Evolutionary conservation across 2,329 filamentous ascomycete species (phyloP), one percentile per base, ranked within the genome.

Genomic region (Didymella pinodella): DNA sequence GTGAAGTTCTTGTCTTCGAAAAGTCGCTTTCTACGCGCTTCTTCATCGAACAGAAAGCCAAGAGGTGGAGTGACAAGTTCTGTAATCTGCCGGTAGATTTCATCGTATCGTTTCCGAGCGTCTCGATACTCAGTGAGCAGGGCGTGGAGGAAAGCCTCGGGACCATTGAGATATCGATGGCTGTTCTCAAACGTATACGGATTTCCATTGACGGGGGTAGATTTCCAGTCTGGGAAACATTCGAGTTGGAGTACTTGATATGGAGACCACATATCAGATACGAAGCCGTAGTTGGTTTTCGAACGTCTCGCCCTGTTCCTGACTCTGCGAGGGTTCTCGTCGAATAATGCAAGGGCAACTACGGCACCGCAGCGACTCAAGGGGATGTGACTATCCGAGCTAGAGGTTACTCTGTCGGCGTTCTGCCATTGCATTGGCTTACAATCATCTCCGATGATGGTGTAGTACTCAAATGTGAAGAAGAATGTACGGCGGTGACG

Each of bases 391-490:
- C 65, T 84, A 73, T 56, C 77, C 69, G 16, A 76, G 62, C 20
- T 76, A 67, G 52, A 75, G 71, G 66, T 80, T 71, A 32, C 73
- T 43, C 78, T 80, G 63, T 88, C 85, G 36, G 83, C 82, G 20
- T 79, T 76, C 67, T 89, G 87, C 86, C 86, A 89, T 6, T 83
- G 78, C 66, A 86, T 84, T 0, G 87, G 86, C 31, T 80, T 78
- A 40, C 86, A 81, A 4, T 81, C 82, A 4, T 84, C 79, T 1
- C 82, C 83, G 12, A 88, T 81, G 7, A 88, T 79, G 5, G 86
- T 88, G 67, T 87, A 88, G 69, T 88, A 89, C 64, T 88, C 87
- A 70, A 89, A 88, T 41, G 81, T 84, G 69, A 89, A 88, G 63
- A 87, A 83, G 70, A 88, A 87, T 7, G 82, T 84, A 7, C 83